These are phyloP conservation scores for Fusarium coffeatum DNA, from an alignment of 2,329 filamentous ascomycete genomes.

Conservation along the genomic window DNA sequence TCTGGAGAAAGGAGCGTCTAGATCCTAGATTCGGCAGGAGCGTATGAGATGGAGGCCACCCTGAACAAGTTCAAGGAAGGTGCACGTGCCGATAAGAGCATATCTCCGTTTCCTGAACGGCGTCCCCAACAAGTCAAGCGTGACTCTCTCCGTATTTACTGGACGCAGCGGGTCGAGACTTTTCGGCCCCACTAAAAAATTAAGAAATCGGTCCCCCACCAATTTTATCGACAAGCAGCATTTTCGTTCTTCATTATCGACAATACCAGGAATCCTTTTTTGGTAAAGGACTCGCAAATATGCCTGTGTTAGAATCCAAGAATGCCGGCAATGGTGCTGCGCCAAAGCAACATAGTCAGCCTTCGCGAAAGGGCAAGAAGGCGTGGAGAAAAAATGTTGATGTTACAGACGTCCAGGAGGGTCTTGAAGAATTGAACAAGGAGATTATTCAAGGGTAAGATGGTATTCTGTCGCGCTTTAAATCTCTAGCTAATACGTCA, in stretches of 20 bases:
- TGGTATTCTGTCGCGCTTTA: neutral
- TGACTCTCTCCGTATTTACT: conserved; percentile 3
- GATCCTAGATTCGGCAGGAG: conserved; percentile 46
- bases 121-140: conserved; percentile 18
- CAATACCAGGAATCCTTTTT: conserved; percentile 28
- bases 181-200: conserved; percentile 47
- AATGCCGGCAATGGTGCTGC: conserved; percentile 64
- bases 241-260: conserved; percentile 32
- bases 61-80: conserved; percentile 31
- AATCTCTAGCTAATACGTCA: conserved; percentile 33
- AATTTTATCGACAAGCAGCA: conserved; percentile 37
- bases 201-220: conserved; percentile 45
- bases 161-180: conserved; percentile 21
- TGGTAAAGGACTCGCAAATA: conserved; percentile 47
- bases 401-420: conserved; percentile 84
- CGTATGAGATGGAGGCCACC: conserved; percentile 41
- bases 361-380: conserved; percentile 97
- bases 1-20: conserved; percentile 46
- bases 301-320: conserved; percentile 65
- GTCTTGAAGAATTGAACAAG: conserved; percentile 85
- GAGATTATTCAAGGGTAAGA: conserved; percentile 89
- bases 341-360: conserved; percentile 85
- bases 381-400: conserved; percentile 99
- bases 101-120: conserved; percentile 17
- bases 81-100: conserved; percentile 46